phyloP scores from a whole-genome alignment of 2,329 filamentous ascomycete genomes.

The Karstenula rhodostoma region DNA sequence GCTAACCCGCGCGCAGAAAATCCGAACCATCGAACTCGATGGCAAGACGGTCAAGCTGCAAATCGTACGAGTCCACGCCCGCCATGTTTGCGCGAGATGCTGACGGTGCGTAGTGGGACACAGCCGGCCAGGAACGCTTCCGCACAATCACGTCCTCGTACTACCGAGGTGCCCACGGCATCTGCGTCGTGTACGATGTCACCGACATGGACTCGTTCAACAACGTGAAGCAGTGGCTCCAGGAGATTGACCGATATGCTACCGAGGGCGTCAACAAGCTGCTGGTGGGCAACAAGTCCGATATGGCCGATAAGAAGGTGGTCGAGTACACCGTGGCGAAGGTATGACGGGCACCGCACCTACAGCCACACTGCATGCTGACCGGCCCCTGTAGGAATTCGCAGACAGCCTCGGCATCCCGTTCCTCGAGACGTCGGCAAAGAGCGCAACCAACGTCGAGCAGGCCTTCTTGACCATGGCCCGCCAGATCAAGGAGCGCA shows the following conservation, averaged over 20 bases:
- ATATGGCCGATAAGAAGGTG: slow-evolving; percentile 99
- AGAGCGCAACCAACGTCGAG: slow-evolving; percentile 99
- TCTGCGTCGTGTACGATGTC: slow-evolving; percentile 99
- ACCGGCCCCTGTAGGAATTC: slow-evolving; percentile 75
- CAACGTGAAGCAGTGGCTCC: slow-evolving; percentile 99
- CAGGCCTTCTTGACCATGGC: slow-evolving; percentile 99
- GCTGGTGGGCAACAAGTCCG: slow-evolving; percentile 99
- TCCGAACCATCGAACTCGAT: slow-evolving; percentile 98
- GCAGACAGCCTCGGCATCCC: slow-evolving; percentile 98
- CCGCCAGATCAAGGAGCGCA: slow-evolving; percentile 99
- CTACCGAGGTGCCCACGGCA: slow-evolving; percentile 98
- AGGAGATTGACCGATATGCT: slow-evolving; percentile 99
- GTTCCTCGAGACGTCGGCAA: slow-evolving; percentile 99
- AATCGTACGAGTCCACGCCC: slow-evolving; percentile 64
- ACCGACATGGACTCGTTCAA: slow-evolving; percentile 99
- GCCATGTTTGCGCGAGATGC: slow-evolving; percentile 21
- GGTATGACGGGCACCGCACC: slow-evolving; percentile 64
- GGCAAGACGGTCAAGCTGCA: slow-evolving; percentile 99
- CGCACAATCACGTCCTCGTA: slow-evolving; percentile 99
- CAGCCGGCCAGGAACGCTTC: slow-evolving; percentile 98
- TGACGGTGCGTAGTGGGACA: slow-evolving; percentile 81
- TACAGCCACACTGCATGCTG: slow-evolving; percentile 17
- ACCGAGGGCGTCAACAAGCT: slow-evolving; percentile 99
- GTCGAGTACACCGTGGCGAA: slow-evolving; percentile 99
- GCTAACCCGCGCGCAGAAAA: slow-evolving; percentile 74